Evolutionary conservation across 2,329 filamentous ascomycete genomes (phyloP).

Genomic region (Aspergillus sp.): DNA sequence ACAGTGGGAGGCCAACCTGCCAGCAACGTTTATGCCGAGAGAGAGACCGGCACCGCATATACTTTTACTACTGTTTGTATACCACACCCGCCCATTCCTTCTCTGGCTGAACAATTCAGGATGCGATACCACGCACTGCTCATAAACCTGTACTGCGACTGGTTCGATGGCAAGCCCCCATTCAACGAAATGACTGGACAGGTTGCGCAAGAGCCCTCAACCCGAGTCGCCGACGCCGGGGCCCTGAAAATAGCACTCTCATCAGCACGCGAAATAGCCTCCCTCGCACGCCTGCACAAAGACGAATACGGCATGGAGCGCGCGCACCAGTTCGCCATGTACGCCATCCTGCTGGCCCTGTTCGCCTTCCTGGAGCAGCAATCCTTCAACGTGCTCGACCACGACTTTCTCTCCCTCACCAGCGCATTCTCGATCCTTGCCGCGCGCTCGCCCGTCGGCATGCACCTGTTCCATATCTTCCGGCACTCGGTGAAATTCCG

Average conservation of each 20-base stretch:
- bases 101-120: constrained; percentile 7
- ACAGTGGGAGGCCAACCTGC: constrained; percentile 14
- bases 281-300: constrained; percentile 22
- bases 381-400: constrained; percentile 23
- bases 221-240: background rate
- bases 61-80: constrained; percentile 15
- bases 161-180: constrained; percentile 7
- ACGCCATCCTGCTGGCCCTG: constrained; percentile 26
- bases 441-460: constrained; percentile 23
- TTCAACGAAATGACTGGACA: background rate
- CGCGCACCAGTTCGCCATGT: constrained; percentile 28
- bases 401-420: constrained; percentile 25
- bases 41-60: constrained; percentile 14
- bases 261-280: constrained; percentile 23
- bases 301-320: constrained; percentile 27
- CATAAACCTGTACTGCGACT: constrained; percentile 27
- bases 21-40: background rate
- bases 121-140: constrained; percentile 27
- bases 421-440: constrained; percentile 27
- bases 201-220: background rate
- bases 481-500: constrained; percentile 22
- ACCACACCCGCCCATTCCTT: too few relatives aligned
- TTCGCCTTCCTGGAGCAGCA: constrained; percentile 23
- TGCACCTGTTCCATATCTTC: constrained; percentile 27
- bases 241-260: constrained; percentile 13